A percentile compares a stretch with the other conserved stretches of the same genome.
Evolutionary conservation across 1,284 basidiomycete genomes (phyloP).

Genomic region (Hymenochaete sp.): DNA sequence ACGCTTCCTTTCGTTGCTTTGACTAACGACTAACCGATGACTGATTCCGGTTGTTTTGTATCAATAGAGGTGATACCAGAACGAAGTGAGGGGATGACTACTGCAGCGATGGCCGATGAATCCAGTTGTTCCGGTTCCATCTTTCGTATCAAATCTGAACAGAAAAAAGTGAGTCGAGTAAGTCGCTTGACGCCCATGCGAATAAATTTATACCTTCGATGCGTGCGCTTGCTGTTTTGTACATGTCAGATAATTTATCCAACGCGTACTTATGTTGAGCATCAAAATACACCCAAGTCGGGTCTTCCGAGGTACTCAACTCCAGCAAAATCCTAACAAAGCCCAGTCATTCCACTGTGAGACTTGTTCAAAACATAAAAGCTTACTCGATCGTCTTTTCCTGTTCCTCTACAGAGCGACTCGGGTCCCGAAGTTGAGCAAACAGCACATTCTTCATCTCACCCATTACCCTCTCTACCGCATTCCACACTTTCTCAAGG

Average conservation of each 20-base stretch:
- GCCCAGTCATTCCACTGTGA: background rate
- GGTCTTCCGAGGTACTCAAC: conserved; percentile 74
- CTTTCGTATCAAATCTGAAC: conserved; percentile 31
- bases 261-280: conserved; percentile 85
- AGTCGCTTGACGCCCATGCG: background rate
- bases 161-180: background rate
- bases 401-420: conserved; percentile 82
- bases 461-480: conserved; percentile 90
- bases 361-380: background rate
- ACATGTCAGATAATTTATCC: conserved; percentile 66
- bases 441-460: conserved; percentile 83
- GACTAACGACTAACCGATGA: conserved; percentile 45
- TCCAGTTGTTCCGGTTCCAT: conserved; percentile 28
- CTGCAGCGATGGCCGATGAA: conserved; percentile 32
- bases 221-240: conserved; percentile 43
- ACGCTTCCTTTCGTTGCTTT: background rate
- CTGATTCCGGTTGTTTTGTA: conserved; percentile 51
- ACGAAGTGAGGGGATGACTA: conserved; percentile 49
- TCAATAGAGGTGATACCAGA: conserved; percentile 50
- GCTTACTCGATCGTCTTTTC: conserved; percentile 94
- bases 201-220: conserved; percentile 41
- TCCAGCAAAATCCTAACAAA: conserved; percentile 70
- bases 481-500: conserved; percentile 93
- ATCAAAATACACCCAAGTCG: conserved; percentile 92
- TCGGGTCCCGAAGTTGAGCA: conserved; percentile 70